A percentile compares a stretch with the other conserved stretches of the same genome.
phyloP scores from a whole-genome alignment of 2,329 filamentous ascomycete genomes.

The Penicillium psychrosexuale region DNA sequence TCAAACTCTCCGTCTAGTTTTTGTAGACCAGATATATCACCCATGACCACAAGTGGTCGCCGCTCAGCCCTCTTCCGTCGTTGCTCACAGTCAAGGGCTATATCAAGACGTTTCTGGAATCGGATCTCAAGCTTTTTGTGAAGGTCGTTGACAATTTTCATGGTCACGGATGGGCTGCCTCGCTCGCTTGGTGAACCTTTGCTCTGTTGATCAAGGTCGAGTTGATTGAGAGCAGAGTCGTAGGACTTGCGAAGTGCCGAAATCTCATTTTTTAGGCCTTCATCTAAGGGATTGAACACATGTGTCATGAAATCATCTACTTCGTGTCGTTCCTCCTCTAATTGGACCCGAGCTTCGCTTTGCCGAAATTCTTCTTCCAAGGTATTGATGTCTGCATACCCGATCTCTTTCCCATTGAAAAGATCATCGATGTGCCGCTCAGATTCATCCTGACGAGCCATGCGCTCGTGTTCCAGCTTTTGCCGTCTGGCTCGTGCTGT shows the following conservation, averaged over 20 bases:
- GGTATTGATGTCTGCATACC: slow-evolving; percentile 55
- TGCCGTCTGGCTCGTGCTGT: slow-evolving; percentile 44
- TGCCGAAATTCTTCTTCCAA: slow-evolving; percentile 56
- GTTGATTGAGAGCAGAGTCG: slow-evolving; percentile 41
- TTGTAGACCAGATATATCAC: slow-evolving; percentile 52
- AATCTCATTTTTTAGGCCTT: slow-evolving; percentile 50
- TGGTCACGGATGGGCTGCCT: slow-evolving; percentile 42
- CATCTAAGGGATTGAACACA: slow-evolving; percentile 52
- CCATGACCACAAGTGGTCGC: slow-evolving; percentile 51
- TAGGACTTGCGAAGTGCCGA: slow-evolving; percentile 48
- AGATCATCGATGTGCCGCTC: slow-evolving; percentile 53
- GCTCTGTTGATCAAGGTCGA: slow-evolving; percentile 40
- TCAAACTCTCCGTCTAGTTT: slow-evolving; percentile 49
- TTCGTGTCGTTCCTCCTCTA: slow-evolving; percentile 53
- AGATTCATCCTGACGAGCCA: slow-evolving; percentile 50
- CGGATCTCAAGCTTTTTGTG: slow-evolving; percentile 50
- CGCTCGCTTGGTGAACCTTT: slow-evolving; percentile 31
- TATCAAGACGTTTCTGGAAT: slow-evolving; percentile 49
- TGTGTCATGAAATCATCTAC: slow-evolving; percentile 50
- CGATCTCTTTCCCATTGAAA: slow-evolving; percentile 57
- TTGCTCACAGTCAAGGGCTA: slow-evolving; percentile 53
- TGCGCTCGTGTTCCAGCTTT: slow-evolving; percentile 49
- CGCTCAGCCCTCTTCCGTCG: slow-evolving; percentile 55
- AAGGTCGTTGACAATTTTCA: slow-evolving; percentile 46
- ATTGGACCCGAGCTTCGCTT: slow-evolving; percentile 50